Percentiles rank a stretch among this genome's conserved stretches.
These are phyloP conservation scores for Pilasporangium apinafurcum DNA, from an alignment of 352 stramenopile species.

Conservation along the genomic window DNA sequence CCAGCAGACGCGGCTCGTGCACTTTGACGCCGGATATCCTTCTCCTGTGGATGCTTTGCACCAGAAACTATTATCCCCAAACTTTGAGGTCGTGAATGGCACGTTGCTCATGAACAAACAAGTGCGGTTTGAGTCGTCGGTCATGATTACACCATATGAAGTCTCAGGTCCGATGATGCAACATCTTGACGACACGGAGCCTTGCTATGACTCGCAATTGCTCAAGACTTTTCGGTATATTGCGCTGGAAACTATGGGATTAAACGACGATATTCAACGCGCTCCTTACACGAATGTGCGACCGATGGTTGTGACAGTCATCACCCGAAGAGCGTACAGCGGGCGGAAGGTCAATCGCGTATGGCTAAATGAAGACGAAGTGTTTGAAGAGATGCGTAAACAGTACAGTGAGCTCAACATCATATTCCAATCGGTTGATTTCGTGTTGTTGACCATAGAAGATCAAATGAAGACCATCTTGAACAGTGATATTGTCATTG, in stretches of 20 bases:
- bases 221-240: constrained; percentile 15
- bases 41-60: constrained; percentile 36
- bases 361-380: constrained; percentile 61
- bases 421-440: constrained; percentile 25
- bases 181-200: constrained; percentile 41
- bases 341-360: constrained; percentile 48
- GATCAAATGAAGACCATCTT: constrained; percentile 24
- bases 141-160: constrained; percentile 29
- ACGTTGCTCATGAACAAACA: constrained; percentile 17
- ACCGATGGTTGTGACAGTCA: constrained; percentile 40
- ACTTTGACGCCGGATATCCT: constrained; percentile 35
- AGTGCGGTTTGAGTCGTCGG: constrained; percentile 24
- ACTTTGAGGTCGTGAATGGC: constrained; percentile 18
- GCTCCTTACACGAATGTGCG: too few relatives aligned
- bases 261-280: too few relatives aligned
- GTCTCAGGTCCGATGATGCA: constrained; percentile 30
- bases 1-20: constrained; percentile 25
- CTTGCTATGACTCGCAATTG: constrained; percentile 19
- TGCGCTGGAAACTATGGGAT: constrained; percentile 6
- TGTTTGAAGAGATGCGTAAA: constrained; percentile 26
- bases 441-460: constrained; percentile 13
- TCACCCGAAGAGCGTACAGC: constrained; percentile 40
- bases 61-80: constrained; percentile 23
- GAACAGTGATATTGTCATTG: constrained; percentile 27
- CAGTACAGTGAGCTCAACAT: constrained; percentile 11